These are phyloP conservation scores for Astrephomene gubernaculifera DNA, from an alignment of 139 green algal species.

Conservation along the genomic window DNA sequence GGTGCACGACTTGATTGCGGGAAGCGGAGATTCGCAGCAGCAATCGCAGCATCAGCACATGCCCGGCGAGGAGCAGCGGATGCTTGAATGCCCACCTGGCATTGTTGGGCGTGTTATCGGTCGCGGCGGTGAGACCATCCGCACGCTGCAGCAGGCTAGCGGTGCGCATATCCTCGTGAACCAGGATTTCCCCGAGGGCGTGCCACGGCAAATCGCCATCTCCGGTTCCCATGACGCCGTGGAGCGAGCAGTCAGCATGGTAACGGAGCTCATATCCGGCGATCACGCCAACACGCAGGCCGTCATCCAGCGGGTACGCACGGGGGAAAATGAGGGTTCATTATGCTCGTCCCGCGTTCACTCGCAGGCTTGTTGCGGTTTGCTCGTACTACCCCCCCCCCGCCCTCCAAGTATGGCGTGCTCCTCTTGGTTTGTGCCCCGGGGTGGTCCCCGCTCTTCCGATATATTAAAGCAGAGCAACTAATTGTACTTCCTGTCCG, in stretches of 20 bases:
- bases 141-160: constrained; percentile 90
- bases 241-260: constrained; percentile 77
- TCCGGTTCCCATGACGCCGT: constrained; percentile 74
- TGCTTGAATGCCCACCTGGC: constrained; percentile 79
- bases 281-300: constrained; percentile 81
- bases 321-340: no score
- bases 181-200: constrained; percentile 64
- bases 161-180: constrained; percentile 85
- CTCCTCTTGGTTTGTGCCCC: neutral
- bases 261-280: constrained; percentile 87
- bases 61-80: constrained; percentile 22
- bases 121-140: constrained; percentile 96
- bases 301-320: constrained; percentile 89
- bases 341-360: no score
- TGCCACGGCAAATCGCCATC: constrained; percentile 79
- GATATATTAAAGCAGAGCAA: no score
- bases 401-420: no score
- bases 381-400: no score
- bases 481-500: no score
- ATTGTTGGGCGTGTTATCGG: constrained; percentile 97
- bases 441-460: neutral
- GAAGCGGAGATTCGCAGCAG: neutral
- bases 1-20: constrained; percentile 62
- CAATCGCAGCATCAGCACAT: neutral
- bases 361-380: no score